A percentile compares a stretch with the other conserved stretches of the same genome.
Evolutionary conservation across 352 stramenopile genomes (phyloP).

Genomic region (Phytopythium sindhum): DNA sequence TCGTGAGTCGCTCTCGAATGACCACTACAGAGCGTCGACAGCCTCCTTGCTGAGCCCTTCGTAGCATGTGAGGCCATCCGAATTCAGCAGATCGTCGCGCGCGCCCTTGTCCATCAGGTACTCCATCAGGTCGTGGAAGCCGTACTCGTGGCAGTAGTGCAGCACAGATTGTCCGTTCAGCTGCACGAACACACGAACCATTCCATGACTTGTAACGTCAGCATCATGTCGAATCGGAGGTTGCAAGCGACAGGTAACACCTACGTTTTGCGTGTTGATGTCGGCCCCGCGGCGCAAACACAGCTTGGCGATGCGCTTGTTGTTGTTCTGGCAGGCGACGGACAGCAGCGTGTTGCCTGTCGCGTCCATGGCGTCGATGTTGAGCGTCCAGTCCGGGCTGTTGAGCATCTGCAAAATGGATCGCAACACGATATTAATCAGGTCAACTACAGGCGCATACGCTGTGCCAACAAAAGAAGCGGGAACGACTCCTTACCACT

Average conservation of each 20-base stretch:
- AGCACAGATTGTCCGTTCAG: constrained; percentile 91
- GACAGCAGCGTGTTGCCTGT: constrained; percentile 93
- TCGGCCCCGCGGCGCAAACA: constrained; percentile 90
- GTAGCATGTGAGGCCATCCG: constrained; percentile 94
- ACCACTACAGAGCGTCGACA: constrained; percentile 61
- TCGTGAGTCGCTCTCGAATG: neutral
- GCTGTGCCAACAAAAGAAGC: neutral
- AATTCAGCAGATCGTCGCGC: constrained; percentile 88
- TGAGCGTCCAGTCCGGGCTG: constrained; percentile 86
- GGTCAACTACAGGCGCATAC: neutral
- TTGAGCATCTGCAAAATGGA: constrained; percentile 62
- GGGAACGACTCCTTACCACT: constrained; percentile 25
- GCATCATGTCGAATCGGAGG: neutral
- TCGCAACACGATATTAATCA: constrained; percentile 9
- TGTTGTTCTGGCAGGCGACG: constrained; percentile 94
- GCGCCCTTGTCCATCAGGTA: constrained; percentile 96
- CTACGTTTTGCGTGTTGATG: constrained; percentile 92
- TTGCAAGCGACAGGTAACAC: neutral
- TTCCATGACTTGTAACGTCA: neutral
- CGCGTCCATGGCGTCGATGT: constrained; percentile 91
- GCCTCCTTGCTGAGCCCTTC: constrained; percentile 89
- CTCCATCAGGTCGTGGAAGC: constrained; percentile 92
- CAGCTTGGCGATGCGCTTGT: constrained; percentile 95
- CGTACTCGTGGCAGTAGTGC: constrained; percentile 94
- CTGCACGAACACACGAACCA: constrained; percentile 16